phyloP scores from a whole-genome alignment of 306 rosid species.

The Cicer cuneatum region DNA sequence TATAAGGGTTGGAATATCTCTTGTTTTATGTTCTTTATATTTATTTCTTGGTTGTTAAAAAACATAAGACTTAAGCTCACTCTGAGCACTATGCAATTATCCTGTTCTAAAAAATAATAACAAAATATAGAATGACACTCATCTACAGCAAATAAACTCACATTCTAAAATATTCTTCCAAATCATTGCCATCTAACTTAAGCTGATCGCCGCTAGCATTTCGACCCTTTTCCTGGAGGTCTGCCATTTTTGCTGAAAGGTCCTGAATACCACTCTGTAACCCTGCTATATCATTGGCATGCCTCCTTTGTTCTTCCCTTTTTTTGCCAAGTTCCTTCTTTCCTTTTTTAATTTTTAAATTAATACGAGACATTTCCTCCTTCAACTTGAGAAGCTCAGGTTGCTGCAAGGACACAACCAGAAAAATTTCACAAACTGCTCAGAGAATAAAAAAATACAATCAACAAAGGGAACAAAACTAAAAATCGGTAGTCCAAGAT shows the following conservation, averaged over 20 bases:
- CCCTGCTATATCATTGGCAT: constrained; percentile 60
- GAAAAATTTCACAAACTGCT: constrained; percentile 25
- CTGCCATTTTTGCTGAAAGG: constrained; percentile 67
- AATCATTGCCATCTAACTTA: constrained; percentile 65
- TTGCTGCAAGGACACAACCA: constrained; percentile 69
- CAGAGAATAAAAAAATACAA: constrained; percentile 21
- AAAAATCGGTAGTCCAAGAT: constrained; percentile 17
- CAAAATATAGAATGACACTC: constrained; percentile 4
- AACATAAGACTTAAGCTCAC: constrained; percentile 20
- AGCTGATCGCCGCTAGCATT: constrained; percentile 72
- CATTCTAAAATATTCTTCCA: constrained; percentile 90
- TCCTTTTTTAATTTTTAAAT: constrained; percentile 77
- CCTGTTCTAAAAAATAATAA: background rate
- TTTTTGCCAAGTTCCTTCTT: constrained; percentile 77
- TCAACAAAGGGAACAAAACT: constrained; percentile 18
- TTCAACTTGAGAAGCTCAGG: constrained; percentile 92
- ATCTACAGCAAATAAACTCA: constrained; percentile 52
- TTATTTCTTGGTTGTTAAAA: background rate
- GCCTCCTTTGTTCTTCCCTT: constrained; percentile 67
- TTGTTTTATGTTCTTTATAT: background rate
- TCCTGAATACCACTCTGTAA: constrained; percentile 73
- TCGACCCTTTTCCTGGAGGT: constrained; percentile 67
- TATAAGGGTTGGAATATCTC: background rate
- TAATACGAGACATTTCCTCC: constrained; percentile 93
- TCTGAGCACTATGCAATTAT: constrained; percentile 36